phyloP scores from a whole-genome alignment of 495 filamentous ascomycete species.

The Parmelia sp. region DNA sequence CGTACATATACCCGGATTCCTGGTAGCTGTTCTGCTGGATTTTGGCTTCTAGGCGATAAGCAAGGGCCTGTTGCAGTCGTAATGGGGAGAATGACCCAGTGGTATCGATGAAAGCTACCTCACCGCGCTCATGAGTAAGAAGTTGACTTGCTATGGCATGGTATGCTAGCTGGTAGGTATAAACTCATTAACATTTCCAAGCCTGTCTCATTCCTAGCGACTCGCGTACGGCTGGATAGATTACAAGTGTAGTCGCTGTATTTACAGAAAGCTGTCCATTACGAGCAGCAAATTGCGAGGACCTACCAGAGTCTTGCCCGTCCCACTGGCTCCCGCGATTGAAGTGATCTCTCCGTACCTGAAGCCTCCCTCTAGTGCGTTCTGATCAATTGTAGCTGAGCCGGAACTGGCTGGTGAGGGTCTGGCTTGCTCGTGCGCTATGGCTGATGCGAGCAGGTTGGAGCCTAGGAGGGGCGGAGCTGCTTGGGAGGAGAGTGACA shows the following conservation, averaged over 20 bases:
- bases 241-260: not conserved
- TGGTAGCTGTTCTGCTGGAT: slow-evolving; percentile 9
- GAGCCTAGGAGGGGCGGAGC: slow-evolving; percentile 16
- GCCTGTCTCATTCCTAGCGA: not conserved
- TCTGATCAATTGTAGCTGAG: slow-evolving; percentile 17
- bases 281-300: not conserved
- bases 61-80: slow-evolving; percentile 21
- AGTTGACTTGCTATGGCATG: slow-evolving; percentile 26
- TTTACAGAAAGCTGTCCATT: not conserved
- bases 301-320: slow-evolving; percentile 24
- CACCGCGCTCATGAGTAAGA: slow-evolving; percentile 13
- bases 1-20: slow-evolving; percentile 24
- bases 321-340: slow-evolving; percentile 20
- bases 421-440: slow-evolving; percentile 3
- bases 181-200: not conserved
- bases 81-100: slow-evolving; percentile 25
- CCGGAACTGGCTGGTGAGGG: slow-evolving; percentile 22
- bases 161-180: slow-evolving; percentile 21
- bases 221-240: not conserved
- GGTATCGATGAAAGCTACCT: slow-evolving; percentile 27
- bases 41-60: slow-evolving; percentile 18
- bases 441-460: slow-evolving; percentile 15
- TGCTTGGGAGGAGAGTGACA: slow-evolving; percentile 9
- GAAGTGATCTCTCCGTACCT: slow-evolving; percentile 26
- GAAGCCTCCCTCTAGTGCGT: slow-evolving; percentile 25